Conservation (phyloP, 306 rosid species). For the Luffa acutangula region DNA sequence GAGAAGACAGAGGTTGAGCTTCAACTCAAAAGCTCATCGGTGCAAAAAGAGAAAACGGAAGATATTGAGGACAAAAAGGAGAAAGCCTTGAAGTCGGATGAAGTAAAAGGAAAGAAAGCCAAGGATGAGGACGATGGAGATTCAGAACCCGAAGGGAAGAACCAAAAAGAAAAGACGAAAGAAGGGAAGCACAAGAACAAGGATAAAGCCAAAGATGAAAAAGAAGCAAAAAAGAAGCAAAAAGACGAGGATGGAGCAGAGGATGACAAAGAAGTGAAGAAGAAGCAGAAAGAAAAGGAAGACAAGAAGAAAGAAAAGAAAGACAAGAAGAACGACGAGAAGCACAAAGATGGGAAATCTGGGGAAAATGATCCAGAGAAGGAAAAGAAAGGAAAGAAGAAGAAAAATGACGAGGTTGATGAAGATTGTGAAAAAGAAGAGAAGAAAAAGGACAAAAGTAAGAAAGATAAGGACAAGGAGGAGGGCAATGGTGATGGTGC, state of each 20-base stretch:
- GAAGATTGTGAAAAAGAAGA: not conserved
- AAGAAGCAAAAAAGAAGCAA: not conserved
- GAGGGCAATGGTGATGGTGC: not conserved
- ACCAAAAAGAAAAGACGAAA: conserved; percentile 10
- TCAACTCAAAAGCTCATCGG: conserved; percentile 36
- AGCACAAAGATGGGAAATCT: not conserved
- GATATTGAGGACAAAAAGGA: conserved; percentile 23
- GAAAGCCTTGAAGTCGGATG: conserved; percentile 2
- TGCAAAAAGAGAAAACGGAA: conserved; percentile 19
- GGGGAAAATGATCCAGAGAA: conserved; percentile 11
- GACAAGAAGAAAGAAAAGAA: not conserved
- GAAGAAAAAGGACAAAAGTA: not conserved
- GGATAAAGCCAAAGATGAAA: not conserved
- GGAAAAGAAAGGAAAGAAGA: conserved; percentile 10
- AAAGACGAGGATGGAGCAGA: not conserved
- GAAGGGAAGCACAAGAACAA: conserved; percentile 16
- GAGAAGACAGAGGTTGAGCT: conserved; percentile 26
- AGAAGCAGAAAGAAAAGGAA: not conserved
- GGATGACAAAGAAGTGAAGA: not conserved
- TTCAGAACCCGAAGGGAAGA: not conserved
- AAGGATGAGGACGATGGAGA: not conserved
- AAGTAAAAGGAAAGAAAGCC: conserved; percentile 17
- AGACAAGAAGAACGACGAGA: not conserved
- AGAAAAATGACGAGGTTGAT: conserved; percentile 11
- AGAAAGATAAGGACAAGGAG: not conserved